Evolutionary conservation across 805 yeast genomes (phyloP).

Genomic region (Saccharomycopsis babjevae): DNA sequence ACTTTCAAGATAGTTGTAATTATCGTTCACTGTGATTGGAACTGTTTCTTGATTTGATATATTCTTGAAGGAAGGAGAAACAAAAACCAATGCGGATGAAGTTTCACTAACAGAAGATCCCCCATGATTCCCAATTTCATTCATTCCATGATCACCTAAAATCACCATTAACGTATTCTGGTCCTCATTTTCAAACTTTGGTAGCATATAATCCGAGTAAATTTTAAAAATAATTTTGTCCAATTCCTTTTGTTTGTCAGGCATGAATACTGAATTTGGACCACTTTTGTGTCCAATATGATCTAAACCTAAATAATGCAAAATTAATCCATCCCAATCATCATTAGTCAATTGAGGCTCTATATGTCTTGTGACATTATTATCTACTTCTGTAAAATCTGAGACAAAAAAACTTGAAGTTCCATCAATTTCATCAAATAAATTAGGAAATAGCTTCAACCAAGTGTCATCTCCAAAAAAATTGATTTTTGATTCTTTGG

Average conservation of each 20-base stretch:
- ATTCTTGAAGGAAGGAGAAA: slow-evolving; percentile 37
- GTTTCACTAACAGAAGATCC: slow-evolving; percentile 93
- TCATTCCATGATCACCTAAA: slow-evolving; percentile 95
- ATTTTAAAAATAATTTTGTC: slow-evolving; percentile 51
- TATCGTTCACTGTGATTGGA: slow-evolving; percentile 31
- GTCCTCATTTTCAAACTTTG: slow-evolving; percentile 37
- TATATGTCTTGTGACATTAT: slow-evolving; percentile 84
- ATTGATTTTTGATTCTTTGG: slow-evolving; percentile 39
- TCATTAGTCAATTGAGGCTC: slow-evolving; percentile 40
- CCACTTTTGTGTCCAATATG: slow-evolving; percentile 99
- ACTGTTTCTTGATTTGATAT: slow-evolving; percentile 23
- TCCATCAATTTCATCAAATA: slow-evolving; percentile 56
- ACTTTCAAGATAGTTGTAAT: slow-evolving; percentile 41
- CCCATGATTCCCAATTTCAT: slow-evolving; percentile 90
- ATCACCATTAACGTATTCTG: slow-evolving; percentile 58
- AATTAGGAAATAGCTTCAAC: slow-evolving; percentile 63
- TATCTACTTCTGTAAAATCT: slow-evolving; percentile 90
- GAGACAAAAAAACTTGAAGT: slow-evolving; percentile 91
- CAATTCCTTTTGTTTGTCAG: slow-evolving; percentile 76
- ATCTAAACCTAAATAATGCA: slow-evolving; percentile 90
- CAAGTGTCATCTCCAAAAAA: slow-evolving; percentile 98
- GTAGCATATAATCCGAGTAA: slow-evolving; percentile 41
- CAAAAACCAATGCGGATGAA: slow-evolving; percentile 65
- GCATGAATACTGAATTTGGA: slow-evolving; percentile 72
- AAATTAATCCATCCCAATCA: slow-evolving; percentile 75